Conservation (phyloP, 805 yeast species). For the Komagataella pastoris region DNA sequence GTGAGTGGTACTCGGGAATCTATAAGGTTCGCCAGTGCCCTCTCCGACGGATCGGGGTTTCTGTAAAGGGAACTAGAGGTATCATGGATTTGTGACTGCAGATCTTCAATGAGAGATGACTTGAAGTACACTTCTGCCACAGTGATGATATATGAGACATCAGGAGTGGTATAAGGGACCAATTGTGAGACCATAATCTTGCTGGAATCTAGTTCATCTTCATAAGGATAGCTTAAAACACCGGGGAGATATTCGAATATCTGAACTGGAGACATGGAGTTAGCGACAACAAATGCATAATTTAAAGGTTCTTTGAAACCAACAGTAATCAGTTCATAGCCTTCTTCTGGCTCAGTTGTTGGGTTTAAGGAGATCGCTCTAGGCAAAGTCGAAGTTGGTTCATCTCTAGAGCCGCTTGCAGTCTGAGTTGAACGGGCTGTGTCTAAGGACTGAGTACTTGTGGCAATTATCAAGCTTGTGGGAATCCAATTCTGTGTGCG, state of each 20-base stretch:
- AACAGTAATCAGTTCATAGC: slow-evolving; percentile 47
- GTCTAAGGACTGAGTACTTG: slow-evolving; percentile 13
- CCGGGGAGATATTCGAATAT: slow-evolving; percentile 76
- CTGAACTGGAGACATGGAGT: slow-evolving; percentile 70
- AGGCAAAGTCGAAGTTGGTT: slow-evolving; percentile 46
- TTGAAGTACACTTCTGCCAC: slow-evolving; percentile 87
- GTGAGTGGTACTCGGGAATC: slow-evolving; percentile 56
- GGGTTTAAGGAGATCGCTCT: slow-evolving; percentile 61
- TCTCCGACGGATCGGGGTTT: slow-evolving; percentile 40
- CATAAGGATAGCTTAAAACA: slow-evolving; percentile 52
- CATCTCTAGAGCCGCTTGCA: slow-evolving; percentile 14
- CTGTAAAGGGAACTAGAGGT: slow-evolving; percentile 45
- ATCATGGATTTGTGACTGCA: slow-evolving; percentile 37
- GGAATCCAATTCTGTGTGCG: slow-evolving; percentile 27
- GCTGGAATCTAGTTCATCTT: slow-evolving; percentile 13
- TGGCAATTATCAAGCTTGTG: slow-evolving; percentile 22
- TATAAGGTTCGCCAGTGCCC: slow-evolving; percentile 50
- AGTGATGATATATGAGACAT: slow-evolving; percentile 57
- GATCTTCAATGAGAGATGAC: slow-evolving; percentile 25
- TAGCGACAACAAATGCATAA: slow-evolving; percentile 69
- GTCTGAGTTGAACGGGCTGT: slow-evolving; percentile 13
- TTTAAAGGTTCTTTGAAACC: slow-evolving; percentile 74
- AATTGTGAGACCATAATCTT: slow-evolving; percentile 51
- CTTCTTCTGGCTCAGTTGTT: slow-evolving; percentile 28
- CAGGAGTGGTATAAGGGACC: slow-evolving; percentile 56